Percentiles rank a stretch among this genome's conserved stretches.
phyloP scores from a whole-genome alignment of 2,329 filamentous ascomycete species.

The Botrytis tulipae region DNA sequence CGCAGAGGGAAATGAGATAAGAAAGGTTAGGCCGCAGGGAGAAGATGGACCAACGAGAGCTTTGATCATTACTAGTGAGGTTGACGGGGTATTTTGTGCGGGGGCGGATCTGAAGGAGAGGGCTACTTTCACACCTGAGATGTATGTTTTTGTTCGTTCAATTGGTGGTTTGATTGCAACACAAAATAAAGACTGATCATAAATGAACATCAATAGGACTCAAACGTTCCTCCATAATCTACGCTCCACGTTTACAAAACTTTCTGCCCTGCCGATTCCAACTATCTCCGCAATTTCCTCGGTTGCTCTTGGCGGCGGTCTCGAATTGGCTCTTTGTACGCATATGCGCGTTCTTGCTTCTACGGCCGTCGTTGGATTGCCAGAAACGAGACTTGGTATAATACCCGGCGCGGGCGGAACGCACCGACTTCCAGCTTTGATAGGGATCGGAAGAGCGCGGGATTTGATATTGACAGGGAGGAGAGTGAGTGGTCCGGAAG shows the following conservation, averaged over 20 bases:
- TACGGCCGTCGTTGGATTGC: constrained; percentile 75
- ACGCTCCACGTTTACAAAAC: constrained; percentile 69
- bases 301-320: constrained; percentile 83
- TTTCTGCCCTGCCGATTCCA: constrained; percentile 77
- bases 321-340: constrained; percentile 88
- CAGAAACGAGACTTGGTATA: constrained; percentile 90
- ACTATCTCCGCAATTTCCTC: constrained; percentile 87
- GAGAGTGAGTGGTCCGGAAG: constrained; percentile 77
- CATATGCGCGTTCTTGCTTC: constrained; percentile 85
- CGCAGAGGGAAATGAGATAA: constrained; percentile 51
- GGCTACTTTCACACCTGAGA: constrained; percentile 68
- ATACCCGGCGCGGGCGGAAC: constrained; percentile 94
- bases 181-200: too few relatives aligned
- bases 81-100: constrained; percentile 88
- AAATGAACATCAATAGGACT: constrained; percentile 54
- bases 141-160: constrained; percentile 50
- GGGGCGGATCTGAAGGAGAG: constrained; percentile 94
- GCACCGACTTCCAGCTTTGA: constrained; percentile 76
- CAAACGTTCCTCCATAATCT: constrained; percentile 74
- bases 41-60: constrained; percentile 66
- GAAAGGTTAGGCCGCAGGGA: constrained; percentile 48
- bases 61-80: constrained; percentile 77
- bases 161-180: not conserved
- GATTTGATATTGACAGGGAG: constrained; percentile 89
- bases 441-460: constrained; percentile 78